Evolutionary conservation across 2,329 filamentous ascomycete genomes (phyloP).

Genomic region (Alternaria atra): DNA sequence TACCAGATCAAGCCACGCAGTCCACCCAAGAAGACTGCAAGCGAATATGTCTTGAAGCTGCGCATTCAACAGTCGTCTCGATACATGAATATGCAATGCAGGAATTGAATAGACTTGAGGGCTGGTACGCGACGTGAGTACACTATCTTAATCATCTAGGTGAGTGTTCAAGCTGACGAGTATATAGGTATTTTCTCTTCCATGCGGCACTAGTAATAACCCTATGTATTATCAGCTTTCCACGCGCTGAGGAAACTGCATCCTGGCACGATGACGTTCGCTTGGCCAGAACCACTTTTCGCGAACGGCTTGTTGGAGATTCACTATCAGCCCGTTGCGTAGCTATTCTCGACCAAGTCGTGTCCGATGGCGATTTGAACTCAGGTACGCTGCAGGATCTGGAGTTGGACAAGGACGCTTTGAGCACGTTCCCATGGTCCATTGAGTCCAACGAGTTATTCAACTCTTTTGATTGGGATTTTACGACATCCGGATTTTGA

Average conservation of each 20-base stretch:
- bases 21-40: constrained; percentile 34
- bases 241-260: constrained; percentile 21
- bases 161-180: background rate
- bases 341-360: constrained; percentile 35
- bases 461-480: constrained; percentile 36
- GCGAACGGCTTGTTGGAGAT: constrained; percentile 31
- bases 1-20: constrained; percentile 27
- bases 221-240: constrained; percentile 38
- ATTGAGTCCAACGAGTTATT: constrained; percentile 37
- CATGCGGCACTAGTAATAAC: constrained; percentile 36
- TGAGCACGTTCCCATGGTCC: constrained; percentile 39
- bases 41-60: constrained; percentile 35
- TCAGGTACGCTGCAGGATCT: constrained; percentile 27
- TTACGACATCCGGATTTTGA: constrained; percentile 28
- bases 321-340: constrained; percentile 39
- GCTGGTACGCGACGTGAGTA: constrained; percentile 41
- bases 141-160: background rate
- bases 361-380: constrained; percentile 30
- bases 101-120: constrained; percentile 31
- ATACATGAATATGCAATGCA: constrained; percentile 33
- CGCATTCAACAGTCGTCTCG: constrained; percentile 34
- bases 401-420: constrained; percentile 27
- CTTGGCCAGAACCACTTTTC: constrained; percentile 32
- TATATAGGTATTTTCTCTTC: constrained; percentile 34
- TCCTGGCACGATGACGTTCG: constrained; percentile 34